Base-by-base conservation (phyloP, 2,329 filamentous ascomycete species). In the Pochonia chlamydosporia region DNA sequence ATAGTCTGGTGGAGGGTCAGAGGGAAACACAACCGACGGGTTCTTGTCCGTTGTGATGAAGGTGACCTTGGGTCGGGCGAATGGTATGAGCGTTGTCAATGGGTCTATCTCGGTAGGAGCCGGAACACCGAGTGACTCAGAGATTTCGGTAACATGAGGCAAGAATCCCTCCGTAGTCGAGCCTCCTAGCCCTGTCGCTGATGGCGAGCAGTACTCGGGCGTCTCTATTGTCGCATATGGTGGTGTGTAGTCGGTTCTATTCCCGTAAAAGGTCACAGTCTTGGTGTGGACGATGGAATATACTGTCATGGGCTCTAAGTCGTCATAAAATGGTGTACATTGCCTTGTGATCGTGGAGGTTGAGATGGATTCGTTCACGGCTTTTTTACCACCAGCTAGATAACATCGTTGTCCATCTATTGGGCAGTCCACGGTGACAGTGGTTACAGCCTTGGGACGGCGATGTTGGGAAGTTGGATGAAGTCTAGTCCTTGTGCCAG, bases 41-140 rank as follows among this genome's bases (percentile, higher is more conserved):
- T 79, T 79, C 56, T 78, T 79, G 56, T 78, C 75, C 3, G 75
- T 78, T 2, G 74, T 78, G 43, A 74, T 57, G 40, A 76, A 71
- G 3, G 69, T 74, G 40, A 74, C 54, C 5, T 2, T 24, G 8
- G 30, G 37, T 14, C 41, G 36, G n/a, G 13, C 4, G 14, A 23
- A 14, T 16, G 39, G 46, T 16, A 4, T n/a, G 6, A n/a, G n/a
- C 14, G 18, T 14, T 21, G 23, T 42, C 14, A 18, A 20, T 8
- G n/a, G 10, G 20, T 20, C 33, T 16, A 7, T 8, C n/a, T 16
- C 35, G 11, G 16, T 31, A 13, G 41, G 18, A 5, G 43, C 20
- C 3, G 43, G 16, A 24, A 26, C 13, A 10, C 2, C 6, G 14
- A 39, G 18, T 4, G 39, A 43, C 13, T 45, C n/a, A 2, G 51